phyloP scores from a whole-genome alignment of 2,329 filamentous ascomycete genomes.

The Stachybotrys chartarum region DNA sequence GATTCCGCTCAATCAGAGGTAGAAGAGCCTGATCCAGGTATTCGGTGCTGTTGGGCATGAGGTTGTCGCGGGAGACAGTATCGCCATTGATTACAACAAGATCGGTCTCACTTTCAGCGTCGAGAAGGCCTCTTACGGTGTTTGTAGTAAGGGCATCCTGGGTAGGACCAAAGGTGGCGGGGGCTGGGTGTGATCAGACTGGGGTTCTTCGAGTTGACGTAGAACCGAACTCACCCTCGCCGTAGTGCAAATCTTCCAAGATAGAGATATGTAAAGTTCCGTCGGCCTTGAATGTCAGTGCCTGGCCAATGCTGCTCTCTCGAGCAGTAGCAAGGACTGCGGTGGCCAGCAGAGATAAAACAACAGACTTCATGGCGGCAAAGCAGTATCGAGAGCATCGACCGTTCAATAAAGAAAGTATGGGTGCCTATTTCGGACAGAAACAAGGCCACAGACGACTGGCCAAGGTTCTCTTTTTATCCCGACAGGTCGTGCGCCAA shows the following conservation, averaged over 20 bases:
- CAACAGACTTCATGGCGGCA: background rate
- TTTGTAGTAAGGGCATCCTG: constrained; percentile 7
- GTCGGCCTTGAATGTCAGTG: constrained; percentile 28
- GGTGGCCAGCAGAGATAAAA: background rate
- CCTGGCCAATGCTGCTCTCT: background rate
- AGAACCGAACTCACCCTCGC: constrained; percentile 45
- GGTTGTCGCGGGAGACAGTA: constrained; percentile 47
- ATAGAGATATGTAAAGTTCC: constrained; percentile 49
- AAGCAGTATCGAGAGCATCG: background rate
- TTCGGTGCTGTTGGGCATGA: constrained; percentile 33
- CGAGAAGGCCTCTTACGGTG: constrained; percentile 2
- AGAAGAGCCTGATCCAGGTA: constrained; percentile 42
- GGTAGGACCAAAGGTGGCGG: constrained; percentile 5
- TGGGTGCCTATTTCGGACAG: no score
- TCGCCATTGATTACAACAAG: constrained; percentile 52
- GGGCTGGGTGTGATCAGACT: constrained; percentile 2
- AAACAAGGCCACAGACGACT: no score
- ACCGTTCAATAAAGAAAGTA: no score
- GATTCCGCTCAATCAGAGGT: constrained; percentile 35
- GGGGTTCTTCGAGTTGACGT: background rate
- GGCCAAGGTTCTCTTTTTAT: no score
- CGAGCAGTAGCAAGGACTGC: background rate
- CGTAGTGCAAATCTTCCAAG: constrained; percentile 66
- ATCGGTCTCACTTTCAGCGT: constrained; percentile 12
- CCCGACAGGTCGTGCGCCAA: no score